phyloP scores from a whole-genome alignment of 2,329 filamentous ascomycete species.

The Fusarium fracticaudum region DNA sequence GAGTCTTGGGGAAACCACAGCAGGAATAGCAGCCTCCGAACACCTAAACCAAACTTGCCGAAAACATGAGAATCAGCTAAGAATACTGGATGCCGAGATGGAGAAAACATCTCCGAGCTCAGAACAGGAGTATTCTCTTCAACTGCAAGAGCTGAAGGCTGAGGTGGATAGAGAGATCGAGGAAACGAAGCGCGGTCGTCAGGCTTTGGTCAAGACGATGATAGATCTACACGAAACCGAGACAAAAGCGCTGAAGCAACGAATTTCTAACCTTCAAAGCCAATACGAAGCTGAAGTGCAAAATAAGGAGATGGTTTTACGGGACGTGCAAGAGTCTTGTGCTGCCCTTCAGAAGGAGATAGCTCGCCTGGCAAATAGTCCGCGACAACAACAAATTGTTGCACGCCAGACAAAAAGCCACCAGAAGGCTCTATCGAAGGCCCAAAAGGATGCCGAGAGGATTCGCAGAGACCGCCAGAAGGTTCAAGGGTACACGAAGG shows the following conservation, averaged over 20 bases:
- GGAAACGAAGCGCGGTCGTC: neutral
- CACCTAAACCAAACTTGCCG: neutral
- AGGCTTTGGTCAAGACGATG: neutral
- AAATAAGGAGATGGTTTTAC: neutral
- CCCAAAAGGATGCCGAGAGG: neutral
- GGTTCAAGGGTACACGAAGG: neutral
- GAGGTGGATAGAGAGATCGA: neutral
- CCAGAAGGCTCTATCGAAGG: neutral
- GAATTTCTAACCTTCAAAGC: neutral
- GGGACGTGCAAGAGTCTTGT: neutral
- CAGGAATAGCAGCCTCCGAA: neutral
- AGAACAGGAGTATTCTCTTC: neutral
- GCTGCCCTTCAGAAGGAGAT: neutral
- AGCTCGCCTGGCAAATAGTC: neutral
- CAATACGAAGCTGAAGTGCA: neutral
- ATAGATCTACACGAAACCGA: neutral
- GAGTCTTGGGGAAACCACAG: neutral
- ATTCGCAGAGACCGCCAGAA: neutral
- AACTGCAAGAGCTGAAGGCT: neutral
- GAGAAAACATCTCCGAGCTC: fast-evolving
- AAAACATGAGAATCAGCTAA: neutral
- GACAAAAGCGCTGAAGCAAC: neutral
- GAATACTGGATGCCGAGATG: neutral
- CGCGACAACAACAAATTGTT: neutral
- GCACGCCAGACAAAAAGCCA: neutral